These are phyloP conservation scores for Ceratobasidium sp. DNA, from an alignment of 1,284 basidiomycete genomes.

Conservation along the genomic window DNA sequence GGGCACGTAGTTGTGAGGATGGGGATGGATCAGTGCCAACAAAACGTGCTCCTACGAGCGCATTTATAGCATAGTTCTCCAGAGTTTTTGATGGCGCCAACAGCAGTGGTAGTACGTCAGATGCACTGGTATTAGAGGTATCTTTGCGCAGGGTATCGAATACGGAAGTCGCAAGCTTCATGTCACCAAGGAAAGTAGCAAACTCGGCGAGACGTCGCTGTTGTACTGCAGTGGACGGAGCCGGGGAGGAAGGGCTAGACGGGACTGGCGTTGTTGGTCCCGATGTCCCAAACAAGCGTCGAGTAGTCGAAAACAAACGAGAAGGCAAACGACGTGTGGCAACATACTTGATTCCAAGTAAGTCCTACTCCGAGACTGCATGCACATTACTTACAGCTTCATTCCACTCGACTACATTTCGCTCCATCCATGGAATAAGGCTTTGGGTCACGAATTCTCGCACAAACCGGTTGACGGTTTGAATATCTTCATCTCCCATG, in stretches of 20 bases:
- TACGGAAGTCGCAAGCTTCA: conserved; percentile 80
- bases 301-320: conserved; percentile 85
- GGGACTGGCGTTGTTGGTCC: conserved; percentile 53
- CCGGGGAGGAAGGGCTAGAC: conserved; percentile 49
- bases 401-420: conserved; percentile 91
- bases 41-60: conserved; percentile 52
- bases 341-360: conserved; percentile 58
- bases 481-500: conserved; percentile 79
- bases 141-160: conserved; percentile 90
- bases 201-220: conserved; percentile 92
- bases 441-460: conserved; percentile 92
- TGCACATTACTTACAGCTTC: conserved; percentile 65
- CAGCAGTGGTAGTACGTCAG: conserved; percentile 75
- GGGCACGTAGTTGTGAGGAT: conserved; percentile 65
- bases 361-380: conserved; percentile 17
- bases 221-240: conserved; percentile 55
- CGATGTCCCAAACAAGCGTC: conserved; percentile 81
- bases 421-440: conserved; percentile 96
- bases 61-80: conserved; percentile 64
- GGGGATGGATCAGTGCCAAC: conserved; percentile 58
- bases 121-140: conserved; percentile 64
- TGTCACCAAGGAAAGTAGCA: conserved; percentile 90
- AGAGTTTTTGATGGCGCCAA: conserved; percentile 67
- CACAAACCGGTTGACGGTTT: conserved; percentile 79
- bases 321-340: conserved; percentile 83